phyloP scores from a whole-genome alignment of 2,329 filamentous ascomycete species.

The Elsinoe fawcettii region DNA sequence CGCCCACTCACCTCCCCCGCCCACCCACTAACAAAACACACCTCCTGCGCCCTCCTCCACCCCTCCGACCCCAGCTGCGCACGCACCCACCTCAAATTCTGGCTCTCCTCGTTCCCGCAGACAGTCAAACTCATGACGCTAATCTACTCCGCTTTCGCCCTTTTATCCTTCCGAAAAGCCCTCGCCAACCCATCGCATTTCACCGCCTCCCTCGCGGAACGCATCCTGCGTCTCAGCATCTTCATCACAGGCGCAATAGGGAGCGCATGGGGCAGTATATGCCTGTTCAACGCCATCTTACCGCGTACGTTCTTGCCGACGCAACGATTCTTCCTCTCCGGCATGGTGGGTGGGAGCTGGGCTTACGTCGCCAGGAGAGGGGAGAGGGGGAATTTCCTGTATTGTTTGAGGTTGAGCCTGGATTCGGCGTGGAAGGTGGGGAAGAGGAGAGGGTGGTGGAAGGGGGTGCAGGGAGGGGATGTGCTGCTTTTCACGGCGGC shows the following conservation, averaged over 20 bases:
- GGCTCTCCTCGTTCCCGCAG: constrained; percentile 72
- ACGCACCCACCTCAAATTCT: constrained; percentile 80
- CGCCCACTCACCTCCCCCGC: constrained; percentile 73
- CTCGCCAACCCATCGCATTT: constrained; percentile 61
- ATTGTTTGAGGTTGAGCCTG: constrained; percentile 67
- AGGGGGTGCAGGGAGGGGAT: constrained; percentile 72
- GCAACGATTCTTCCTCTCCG: constrained; percentile 82
- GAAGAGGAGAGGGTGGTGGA: constrained; percentile 85
- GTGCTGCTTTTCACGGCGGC: constrained; percentile 74
- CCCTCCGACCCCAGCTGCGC: constrained; percentile 80
- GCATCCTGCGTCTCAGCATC: constrained; percentile 64
- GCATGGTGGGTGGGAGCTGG: constrained; percentile 78
- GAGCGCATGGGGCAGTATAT: constrained; percentile 80
- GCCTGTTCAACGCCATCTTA: constrained; percentile 74
- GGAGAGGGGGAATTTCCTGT: constrained; percentile 65
- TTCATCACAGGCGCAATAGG: constrained; percentile 79
- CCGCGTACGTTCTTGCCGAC: constrained; percentile 68
- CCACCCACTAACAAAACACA: constrained; percentile 74
- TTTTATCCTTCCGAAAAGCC: constrained; percentile 60
- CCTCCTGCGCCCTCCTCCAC: constrained; percentile 86
- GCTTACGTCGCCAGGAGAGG: constrained; percentile 63
- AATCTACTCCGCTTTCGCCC: constrained; percentile 62
- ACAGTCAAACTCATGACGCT: constrained; percentile 71
- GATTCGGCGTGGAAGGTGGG: constrained; percentile 88
- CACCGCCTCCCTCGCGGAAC: constrained; percentile 57